Conservation (phyloP, 139 green algal genomes). For the Zygnema circumcarinatum region DNA sequence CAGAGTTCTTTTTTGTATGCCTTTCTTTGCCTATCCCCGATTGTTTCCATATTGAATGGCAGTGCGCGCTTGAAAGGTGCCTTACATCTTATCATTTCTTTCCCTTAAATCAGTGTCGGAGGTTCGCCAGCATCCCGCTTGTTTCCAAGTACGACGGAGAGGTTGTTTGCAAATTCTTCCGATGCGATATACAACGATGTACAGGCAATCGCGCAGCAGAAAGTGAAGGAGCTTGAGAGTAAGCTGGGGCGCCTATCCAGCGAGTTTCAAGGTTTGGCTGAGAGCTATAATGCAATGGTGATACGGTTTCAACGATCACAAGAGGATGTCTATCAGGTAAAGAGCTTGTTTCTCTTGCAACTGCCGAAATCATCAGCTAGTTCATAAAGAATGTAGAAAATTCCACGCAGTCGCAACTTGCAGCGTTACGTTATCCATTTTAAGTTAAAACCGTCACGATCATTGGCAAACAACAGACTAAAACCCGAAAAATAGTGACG, state of each 20-base stretch:
- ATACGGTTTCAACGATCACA: not conserved
- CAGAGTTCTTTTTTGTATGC: no score
- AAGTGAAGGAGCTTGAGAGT: conserved; percentile 22
- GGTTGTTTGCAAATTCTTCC: not conserved
- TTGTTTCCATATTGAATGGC: no score
- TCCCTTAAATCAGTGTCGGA: not conserved
- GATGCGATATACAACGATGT: not conserved
- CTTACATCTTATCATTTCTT: no score
- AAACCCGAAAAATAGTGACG: no score
- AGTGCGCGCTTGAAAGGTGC: no score
- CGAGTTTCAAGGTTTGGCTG: conserved; percentile 9
- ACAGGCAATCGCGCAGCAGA: not conserved
- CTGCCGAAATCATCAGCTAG: no score
- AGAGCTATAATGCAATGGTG: conserved; percentile 11
- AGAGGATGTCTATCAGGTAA: conserved; percentile 23
- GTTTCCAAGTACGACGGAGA: not conserved
- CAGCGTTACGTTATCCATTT: no score
- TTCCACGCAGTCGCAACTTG: no score
- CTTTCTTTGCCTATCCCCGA: no score
- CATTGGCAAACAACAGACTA: no score
- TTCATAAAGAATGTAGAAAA: no score
- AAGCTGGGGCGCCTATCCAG: not conserved
- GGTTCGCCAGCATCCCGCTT: not conserved
- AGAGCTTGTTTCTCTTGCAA: not conserved
- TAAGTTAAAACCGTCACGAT: no score